Conservation (phyloP, 2,329 filamentous ascomycete species). For the Ceratocystis cubensis region DNA sequence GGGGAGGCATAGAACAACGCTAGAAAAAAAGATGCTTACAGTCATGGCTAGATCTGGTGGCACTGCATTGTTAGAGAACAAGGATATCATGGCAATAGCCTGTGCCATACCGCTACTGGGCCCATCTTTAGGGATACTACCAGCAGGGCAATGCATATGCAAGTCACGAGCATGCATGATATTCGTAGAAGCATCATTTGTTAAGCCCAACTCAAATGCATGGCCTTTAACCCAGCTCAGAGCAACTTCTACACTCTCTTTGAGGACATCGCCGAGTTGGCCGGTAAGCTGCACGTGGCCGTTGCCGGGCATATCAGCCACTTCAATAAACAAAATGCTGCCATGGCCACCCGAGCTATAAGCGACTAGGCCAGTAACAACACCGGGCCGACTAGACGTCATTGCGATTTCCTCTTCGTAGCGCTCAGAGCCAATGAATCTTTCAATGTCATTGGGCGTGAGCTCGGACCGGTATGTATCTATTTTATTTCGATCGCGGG, state of each 20-base stretch:
- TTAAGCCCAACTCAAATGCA: constrained; percentile 78
- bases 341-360: constrained; percentile 89
- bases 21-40: constrained; percentile 33
- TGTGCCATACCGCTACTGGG: constrained; percentile 82
- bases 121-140: constrained; percentile 89
- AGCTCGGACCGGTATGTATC: constrained; percentile 62
- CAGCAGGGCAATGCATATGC: constrained; percentile 90
- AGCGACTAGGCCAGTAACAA: constrained; percentile 91
- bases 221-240: constrained; percentile 96
- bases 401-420: constrained; percentile 90
- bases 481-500: constrained; percentile 58
- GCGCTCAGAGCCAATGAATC: constrained; percentile 81
- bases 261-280: constrained; percentile 90
- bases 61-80: constrained; percentile 76
- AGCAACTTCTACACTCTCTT: constrained; percentile 93
- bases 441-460: constrained; percentile 68
- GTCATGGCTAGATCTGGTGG: constrained; percentile 95
- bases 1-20: constrained; percentile 15
- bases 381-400: constrained; percentile 67
- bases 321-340: constrained; percentile 95
- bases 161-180: constrained; percentile 93
- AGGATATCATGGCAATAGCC: constrained; percentile 79
- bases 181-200: constrained; percentile 67
- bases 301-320: constrained; percentile 89
- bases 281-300: constrained; percentile 90